Evolutionary conservation across 768 basidiomycete species (phyloP), one percentile per base, ranked within the genome.

Genomic region (Boletus subcaerulescens): DNA sequence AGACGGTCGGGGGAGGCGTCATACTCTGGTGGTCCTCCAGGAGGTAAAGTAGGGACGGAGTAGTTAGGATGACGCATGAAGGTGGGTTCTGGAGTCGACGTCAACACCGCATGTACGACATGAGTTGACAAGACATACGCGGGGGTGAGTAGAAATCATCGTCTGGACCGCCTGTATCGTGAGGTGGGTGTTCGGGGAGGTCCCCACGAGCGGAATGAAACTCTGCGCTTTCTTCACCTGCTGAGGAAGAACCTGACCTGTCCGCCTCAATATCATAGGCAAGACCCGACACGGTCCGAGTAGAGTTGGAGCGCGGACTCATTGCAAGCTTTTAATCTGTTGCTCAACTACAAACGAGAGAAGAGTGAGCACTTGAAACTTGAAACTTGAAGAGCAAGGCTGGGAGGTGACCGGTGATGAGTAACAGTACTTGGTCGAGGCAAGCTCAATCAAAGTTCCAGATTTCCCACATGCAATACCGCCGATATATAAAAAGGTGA

Each of bases 21-120:
- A 24, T 73, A 63, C 63, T 67, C 56, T 56, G 74, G 60, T 45
- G 71, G 63, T 53, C 65, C 65, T 48, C 77, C 71, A 35, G 76
- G 72, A 36, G 77, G 70, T 29, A 81, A 65, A 29, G 77, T 73
- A 36, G 80, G 78, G 12, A 74, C 76, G 4, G 80, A 84, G 50
- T 68, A 73, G 58, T 83, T 81, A 39, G 71, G 63, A 56, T 80
- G 76, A 46, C 75, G 73, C 72, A 74, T 76, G 55, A 79, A 57
- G 17, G 57, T 31, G n/a, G 60, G 48, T 42, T 63, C 65, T 69
- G 51, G 32, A 54, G 33, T 9, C 38, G 29, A 26, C 26, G 39
- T 66, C 52, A 57, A 55, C 42, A 57, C 44, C 32, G 17, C 52
- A 40, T 10, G 49, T 53, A 22, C 41, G 38, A 20, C 24, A 13